Conservation (phyloP, 441 rosid genomes). For the Rhodomyrtus psidioides region DNA sequence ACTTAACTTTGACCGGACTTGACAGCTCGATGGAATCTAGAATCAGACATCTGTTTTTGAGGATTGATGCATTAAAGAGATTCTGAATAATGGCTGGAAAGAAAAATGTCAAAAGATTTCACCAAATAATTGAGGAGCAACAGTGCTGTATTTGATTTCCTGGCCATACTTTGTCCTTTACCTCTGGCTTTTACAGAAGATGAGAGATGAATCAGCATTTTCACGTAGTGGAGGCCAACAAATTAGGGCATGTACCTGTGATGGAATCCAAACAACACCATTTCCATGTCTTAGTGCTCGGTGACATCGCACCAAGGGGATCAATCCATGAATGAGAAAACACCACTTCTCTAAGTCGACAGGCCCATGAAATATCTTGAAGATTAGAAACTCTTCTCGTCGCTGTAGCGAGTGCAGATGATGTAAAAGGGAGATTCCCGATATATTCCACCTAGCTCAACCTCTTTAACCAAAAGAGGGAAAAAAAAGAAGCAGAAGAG, state of each 20-base stretch:
- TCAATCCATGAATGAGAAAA: not conserved
- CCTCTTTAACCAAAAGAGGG: not conserved
- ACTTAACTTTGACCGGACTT: not conserved
- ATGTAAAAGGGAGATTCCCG: not conserved
- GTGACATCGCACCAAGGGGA: not conserved
- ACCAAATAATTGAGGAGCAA: not conserved
- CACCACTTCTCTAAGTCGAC: not conserved
- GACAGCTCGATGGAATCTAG: not conserved
- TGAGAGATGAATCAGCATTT: not conserved
- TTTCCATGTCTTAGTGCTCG: not conserved
- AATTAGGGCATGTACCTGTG: not conserved
- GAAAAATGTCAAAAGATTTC: not conserved
- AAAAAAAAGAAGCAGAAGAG: not conserved
- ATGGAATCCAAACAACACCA: not conserved
- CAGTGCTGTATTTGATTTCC: not conserved
- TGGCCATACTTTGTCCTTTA: not conserved
- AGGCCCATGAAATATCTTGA: not conserved
- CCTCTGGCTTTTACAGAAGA: not conserved
- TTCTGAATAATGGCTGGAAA: not conserved
- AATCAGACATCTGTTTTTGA: not conserved
- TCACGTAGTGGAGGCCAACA: not conserved
- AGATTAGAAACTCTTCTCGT: too few relatives aligned
- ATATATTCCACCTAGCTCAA: not conserved
- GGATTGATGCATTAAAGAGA: not conserved
- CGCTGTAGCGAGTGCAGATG: not conserved